Evolutionary conservation across 768 basidiomycete genomes (phyloP).

Genomic region (Kwoniella botswanensis): DNA sequence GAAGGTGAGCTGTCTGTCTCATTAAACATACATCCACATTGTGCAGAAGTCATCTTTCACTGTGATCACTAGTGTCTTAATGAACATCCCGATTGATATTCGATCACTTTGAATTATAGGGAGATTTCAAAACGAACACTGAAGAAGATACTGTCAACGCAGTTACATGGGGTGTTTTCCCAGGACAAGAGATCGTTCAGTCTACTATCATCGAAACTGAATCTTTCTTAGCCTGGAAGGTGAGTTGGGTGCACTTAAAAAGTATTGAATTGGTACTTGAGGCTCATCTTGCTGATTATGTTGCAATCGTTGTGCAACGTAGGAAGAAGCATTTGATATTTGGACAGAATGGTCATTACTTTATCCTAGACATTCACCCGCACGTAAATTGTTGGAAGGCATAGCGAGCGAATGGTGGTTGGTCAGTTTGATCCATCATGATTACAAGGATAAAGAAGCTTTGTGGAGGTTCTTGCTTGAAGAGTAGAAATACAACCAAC

Average conservation of each 20-base stretch:
- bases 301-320: slow-evolving; percentile 10
- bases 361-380: slow-evolving; percentile 75
- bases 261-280: not conserved
- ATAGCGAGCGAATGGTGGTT: slow-evolving; percentile 82
- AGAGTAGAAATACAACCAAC: not conserved
- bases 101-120: slow-evolving; percentile 60
- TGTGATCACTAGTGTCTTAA: too few species aligned
- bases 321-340: slow-evolving; percentile 96
- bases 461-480: slow-evolving; percentile 84
- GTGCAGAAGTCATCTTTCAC: too few species aligned
- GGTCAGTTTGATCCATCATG: slow-evolving; percentile 89
- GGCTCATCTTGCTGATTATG: too few species aligned
- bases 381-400: slow-evolving; percentile 73
- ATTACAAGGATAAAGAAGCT: slow-evolving; percentile 77
- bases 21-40: too few species aligned
- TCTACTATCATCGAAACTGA: slow-evolving; percentile 95
- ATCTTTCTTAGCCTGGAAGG: slow-evolving; percentile 97
- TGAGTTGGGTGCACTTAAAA: slow-evolving; percentile 56
- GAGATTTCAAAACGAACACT: slow-evolving; percentile 79
- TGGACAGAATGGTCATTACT: slow-evolving; percentile 94
- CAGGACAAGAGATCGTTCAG: slow-evolving; percentile 92
- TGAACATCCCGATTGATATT: too few species aligned
- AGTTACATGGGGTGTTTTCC: slow-evolving; percentile 98
- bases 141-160: slow-evolving; percentile 81
- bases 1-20: slow-evolving; percentile 62